Evolutionary conservation across 208 protist genomes (phyloP).

Genomic region (Acanthamoeba culbertsoni): DNA sequence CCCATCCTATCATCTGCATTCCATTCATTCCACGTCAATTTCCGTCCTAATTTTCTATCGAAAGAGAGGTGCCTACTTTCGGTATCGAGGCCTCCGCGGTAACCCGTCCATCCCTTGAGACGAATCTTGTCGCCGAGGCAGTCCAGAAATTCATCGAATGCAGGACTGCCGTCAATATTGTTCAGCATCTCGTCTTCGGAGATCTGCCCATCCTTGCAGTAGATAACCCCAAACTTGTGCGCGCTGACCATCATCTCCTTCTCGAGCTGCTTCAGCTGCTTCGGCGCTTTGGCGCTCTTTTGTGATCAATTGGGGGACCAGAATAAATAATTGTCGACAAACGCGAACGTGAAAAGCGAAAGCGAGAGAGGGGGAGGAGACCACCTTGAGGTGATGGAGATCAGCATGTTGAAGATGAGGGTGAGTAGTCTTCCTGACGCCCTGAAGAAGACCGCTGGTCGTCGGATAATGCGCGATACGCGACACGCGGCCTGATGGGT

Average conservation of each 20-base stretch:
- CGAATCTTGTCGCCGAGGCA: conserved; percentile 38
- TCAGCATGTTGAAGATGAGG: conserved; percentile 42
- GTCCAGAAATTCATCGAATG: conserved; percentile 17
- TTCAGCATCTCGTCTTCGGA: conserved; percentile 50
- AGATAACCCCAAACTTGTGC: conserved; percentile 50
- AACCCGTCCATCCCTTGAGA: conserved; percentile 21
- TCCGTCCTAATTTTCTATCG: not conserved
- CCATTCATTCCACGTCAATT: not conserved
- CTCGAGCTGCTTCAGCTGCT: conserved; percentile 33
- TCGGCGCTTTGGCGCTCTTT: not conserved
- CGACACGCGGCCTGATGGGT: not conserved
- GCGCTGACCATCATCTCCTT: conserved; percentile 11
- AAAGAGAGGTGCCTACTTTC: not conserved
- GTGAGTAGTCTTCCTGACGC: conserved; percentile 47
- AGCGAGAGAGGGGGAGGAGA: not conserved
- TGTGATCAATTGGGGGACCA: not conserved
- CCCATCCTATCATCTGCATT: conserved; percentile 18
- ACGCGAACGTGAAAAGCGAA: not conserved
- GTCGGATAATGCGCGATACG: conserved; percentile 51
- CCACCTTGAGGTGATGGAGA: conserved; percentile 23
- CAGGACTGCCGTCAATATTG: conserved; percentile 26
- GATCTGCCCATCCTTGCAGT: conserved; percentile 54
- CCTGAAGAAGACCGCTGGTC: conserved; percentile 19
- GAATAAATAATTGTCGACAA: not conserved
- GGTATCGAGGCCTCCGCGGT: conserved; percentile 33